These are phyloP conservation scores for Corylus heterophylla DNA, from an alignment of 306 rosid species.

Conservation along the genomic window DNA sequence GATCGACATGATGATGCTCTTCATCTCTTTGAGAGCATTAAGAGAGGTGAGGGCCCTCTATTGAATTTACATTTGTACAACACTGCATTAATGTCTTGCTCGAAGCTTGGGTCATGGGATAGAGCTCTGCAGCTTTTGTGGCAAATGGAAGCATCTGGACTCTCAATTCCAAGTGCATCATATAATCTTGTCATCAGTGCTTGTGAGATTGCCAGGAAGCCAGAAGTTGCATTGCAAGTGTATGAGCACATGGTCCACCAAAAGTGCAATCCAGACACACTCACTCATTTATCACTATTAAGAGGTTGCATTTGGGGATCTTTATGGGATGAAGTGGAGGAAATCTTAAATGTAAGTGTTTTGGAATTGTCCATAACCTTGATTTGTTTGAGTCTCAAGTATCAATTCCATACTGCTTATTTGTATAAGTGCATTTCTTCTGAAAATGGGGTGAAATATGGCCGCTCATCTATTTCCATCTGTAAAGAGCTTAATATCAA, in stretches of 20 bases:
- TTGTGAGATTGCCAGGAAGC: conserved; percentile 74
- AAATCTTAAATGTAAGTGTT: conserved; percentile 62
- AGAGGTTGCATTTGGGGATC: conserved; percentile 77
- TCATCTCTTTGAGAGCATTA: conserved; percentile 61
- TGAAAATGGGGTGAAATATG: neutral
- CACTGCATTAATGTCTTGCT: conserved; percentile 68
- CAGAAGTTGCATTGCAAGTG: conserved; percentile 75
- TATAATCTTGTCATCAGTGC: conserved; percentile 77
- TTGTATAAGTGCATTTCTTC: neutral
- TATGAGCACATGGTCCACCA: conserved; percentile 80
- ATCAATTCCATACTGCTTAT: neutral
- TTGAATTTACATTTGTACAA: conserved; percentile 66
- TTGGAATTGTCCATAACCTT: neutral
- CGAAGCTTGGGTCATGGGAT: conserved; percentile 78
- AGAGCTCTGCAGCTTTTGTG: conserved; percentile 75
- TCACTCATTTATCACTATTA: conserved; percentile 62
- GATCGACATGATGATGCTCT: conserved; percentile 55
- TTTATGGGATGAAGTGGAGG: conserved; percentile 72
- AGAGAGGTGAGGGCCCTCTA: conserved; percentile 30
- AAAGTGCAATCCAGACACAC: conserved; percentile 61
- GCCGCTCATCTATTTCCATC: neutral
- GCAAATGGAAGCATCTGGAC: conserved; percentile 72
- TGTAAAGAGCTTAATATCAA: neutral
- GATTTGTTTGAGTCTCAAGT: neutral
- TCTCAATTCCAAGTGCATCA: conserved; percentile 51